These are phyloP conservation scores for Butyriboletus loyo DNA, from an alignment of 768 basidiomycete genomes.

Conservation along the genomic window DNA sequence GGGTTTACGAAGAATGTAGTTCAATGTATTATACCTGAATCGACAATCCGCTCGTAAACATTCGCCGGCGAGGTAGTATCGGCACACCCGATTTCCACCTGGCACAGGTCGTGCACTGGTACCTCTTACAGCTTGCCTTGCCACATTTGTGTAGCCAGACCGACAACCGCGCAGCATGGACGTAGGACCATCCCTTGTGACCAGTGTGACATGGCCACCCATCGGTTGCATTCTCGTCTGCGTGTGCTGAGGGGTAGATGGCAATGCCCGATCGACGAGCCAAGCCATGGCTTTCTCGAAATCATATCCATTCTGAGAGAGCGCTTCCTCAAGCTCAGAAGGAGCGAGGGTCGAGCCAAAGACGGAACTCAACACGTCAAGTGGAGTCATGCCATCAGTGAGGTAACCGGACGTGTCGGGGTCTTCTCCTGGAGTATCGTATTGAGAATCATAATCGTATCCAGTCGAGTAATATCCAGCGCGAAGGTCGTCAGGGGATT, in stretches of 20 bases:
- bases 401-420: slow-evolving; percentile 57
- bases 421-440: slow-evolving; percentile 37
- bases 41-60: slow-evolving; percentile 95
- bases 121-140: slow-evolving; percentile 20
- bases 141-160: slow-evolving; percentile 31
- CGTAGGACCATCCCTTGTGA: slow-evolving; percentile 51
- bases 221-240: slow-evolving; percentile 53
- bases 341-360: slow-evolving; percentile 90
- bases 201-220: slow-evolving; percentile 65
- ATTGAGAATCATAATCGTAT: slow-evolving; percentile 33
- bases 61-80: slow-evolving; percentile 96
- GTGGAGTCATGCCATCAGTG: slow-evolving; percentile 94
- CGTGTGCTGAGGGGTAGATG: slow-evolving; percentile 38
- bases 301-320: slow-evolving; percentile 85
- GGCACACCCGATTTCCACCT: slow-evolving; percentile 74
- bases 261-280: slow-evolving; percentile 75
- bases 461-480: slow-evolving; percentile 28
- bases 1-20: neutral
- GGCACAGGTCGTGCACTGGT: slow-evolving; percentile 36
- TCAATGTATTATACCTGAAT: slow-evolving; percentile 69
- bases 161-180: slow-evolving; percentile 42
- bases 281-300: slow-evolving; percentile 96
- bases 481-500: slow-evolving; percentile 50
- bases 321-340: slow-evolving; percentile 90
- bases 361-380: slow-evolving; percentile 92